Evolutionary conservation across 345 rosid species (phyloP), one percentile per base, ranked within the genome.

Genomic region (Ricinus communis): DNA sequence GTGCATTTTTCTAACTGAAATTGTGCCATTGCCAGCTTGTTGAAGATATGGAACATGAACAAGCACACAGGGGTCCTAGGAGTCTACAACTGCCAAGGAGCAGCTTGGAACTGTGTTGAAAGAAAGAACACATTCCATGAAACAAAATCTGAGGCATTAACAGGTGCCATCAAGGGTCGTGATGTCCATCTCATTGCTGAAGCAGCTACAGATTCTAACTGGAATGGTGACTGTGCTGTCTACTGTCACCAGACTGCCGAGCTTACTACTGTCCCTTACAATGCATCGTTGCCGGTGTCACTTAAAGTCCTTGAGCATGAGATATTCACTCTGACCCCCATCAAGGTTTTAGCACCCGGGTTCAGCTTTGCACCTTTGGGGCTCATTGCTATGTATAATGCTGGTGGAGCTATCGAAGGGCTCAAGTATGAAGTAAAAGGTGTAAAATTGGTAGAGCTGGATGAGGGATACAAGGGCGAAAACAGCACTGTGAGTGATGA

Each of bases 41-140:
- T 94, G 82, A 94, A 94, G 88, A 90, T 94, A 80, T 91, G 99
- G 99, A 94, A 89, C 86, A 87, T 94, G 97, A 94, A 94, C 87
- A 91, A 94, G 76, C 91, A 79, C 85, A 91, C 96, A 8, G 99
- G 97, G 24, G 89, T 95, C 1, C 71, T 95, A 6, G 97, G 97
- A 5, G 83, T 92, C 12, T 95, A 95, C 81, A 95, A 91, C 45
- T 95, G 97, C 77, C 99, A 95, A 89, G 99, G 99, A 62, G 99
- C 99, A 24, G 99, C 99, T 38, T 95, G 95, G 97, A 92, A 84
- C 78, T 80, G 64, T 36, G 47, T 78, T 13, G 88, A 87, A 41
- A 87, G 88, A 56, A 91, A 90, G 84, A 95, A 88, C 74, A 84
- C 87, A 3, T 92, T 85, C 83, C 97, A 95, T 64, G 68, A 82